Evolutionary conservation across 805 yeast species (phyloP).

Genomic region (Nakazawaea wickerhamii): DNA sequence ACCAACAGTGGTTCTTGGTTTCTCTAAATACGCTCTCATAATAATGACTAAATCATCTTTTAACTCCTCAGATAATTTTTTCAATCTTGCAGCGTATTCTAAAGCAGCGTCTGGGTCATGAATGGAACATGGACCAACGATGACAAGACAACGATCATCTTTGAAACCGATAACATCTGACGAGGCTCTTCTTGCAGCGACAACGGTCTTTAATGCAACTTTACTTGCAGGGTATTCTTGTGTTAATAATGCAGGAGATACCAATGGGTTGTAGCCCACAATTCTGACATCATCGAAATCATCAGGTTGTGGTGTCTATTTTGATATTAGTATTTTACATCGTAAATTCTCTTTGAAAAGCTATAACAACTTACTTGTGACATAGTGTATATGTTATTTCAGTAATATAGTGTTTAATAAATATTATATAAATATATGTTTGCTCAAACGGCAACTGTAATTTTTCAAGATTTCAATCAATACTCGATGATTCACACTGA

Average conservation of each 20-base stretch:
- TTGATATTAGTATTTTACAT: not conserved
- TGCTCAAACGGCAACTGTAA: no score
- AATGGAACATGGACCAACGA: slow-evolving; percentile 96
- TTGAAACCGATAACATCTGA: slow-evolving; percentile 64
- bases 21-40: slow-evolving; percentile 97
- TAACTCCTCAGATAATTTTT: slow-evolving; percentile 62
- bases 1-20: slow-evolving; percentile 98
- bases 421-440: not conserved
- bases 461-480: no score
- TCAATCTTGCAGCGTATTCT: slow-evolving; percentile 75
- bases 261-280: slow-evolving; percentile 88
- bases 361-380: slow-evolving; percentile 4
- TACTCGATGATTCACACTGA: no score
- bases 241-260: slow-evolving; percentile 88
- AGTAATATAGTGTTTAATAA: not conserved
- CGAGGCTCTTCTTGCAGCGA: slow-evolving; percentile 74
- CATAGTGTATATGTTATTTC: not conserved
- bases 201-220: slow-evolving; percentile 55
- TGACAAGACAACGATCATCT: slow-evolving; percentile 80
- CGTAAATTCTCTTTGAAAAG: no score
- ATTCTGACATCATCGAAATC: slow-evolving; percentile 75
- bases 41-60: slow-evolving; percentile 73
- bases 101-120: slow-evolving; percentile 88
- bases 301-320: slow-evolving; percentile 47
- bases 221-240: slow-evolving; percentile 70